Base-by-base conservation (phyloP, 768 basidiomycete species). In the Cubamyces sp. region DNA sequence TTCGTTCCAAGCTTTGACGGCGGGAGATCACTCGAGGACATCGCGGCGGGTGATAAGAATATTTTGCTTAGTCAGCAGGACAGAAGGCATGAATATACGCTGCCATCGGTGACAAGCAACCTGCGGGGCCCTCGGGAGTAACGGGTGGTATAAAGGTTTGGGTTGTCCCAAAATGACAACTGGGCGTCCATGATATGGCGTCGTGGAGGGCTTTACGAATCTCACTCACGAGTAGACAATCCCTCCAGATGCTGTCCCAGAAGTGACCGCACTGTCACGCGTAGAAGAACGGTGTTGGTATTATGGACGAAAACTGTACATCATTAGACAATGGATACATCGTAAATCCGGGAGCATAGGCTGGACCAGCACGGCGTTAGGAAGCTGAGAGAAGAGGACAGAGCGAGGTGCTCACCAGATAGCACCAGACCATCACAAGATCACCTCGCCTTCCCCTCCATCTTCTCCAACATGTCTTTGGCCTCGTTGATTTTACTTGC, bases 401-500 rank as follows among this genome's bases (percentile, higher is more conserved):
- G n/a, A 28, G 15, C 6, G 15, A n/a, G 9, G 12, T 2, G 56
- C 65, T 57, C 45, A 66, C 48, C 48, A 55, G 28, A 21, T 43
- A 61, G 57, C 43, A 19, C 30, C 57, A n/a, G 25, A 52, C 39
- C 40, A 51, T 14, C 41, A 52, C 54, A 30, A n/a, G n/a, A 56
- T 66, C 65, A 74, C 63, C 71, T 62, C 39, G 50, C 28, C 67
- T 79, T 84, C 54, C 82, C 82, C 53, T 89, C 87, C n/a, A 82
- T 81, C 73, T 90, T 92, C 37, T 97, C 95, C 49, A 97, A 74
- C 60, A 96, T 66, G 69, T 94, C 96, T 73, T 97, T 98, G 0
- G 96, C 97, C 72, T 99, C 97, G 75, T 99, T 99, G 64, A 98
- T 96, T 82, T 99, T 98, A 70, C 94, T 95, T 14, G 97, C 96